Base-by-base conservation (phyloP, 2,329 filamentous ascomycete genomes). In the Cordyceps farinosa region DNA sequence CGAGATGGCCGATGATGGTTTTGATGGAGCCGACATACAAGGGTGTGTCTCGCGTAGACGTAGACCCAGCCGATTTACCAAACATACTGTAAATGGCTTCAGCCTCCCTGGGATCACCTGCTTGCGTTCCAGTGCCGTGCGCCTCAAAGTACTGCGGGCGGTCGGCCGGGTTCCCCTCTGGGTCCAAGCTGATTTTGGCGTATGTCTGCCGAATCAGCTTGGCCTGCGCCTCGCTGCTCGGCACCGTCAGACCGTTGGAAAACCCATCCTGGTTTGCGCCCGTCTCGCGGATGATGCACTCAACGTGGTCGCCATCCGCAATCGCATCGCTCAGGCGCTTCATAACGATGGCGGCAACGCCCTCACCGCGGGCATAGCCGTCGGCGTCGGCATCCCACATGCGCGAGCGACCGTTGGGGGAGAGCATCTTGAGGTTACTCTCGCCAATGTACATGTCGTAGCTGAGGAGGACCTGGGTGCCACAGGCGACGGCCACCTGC, bases 301-400 rank as follows among this genome's bases (percentile, higher is more conserved):
- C 74, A 64, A 84, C 80, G 1, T 79, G 75, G 67, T 87, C 83
- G 15, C 81, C 80, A 62, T 84, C 83, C 40, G 69, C 68, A 3
- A 84, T 61, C 0, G 83, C 84, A 1, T 73, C 65, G 15, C 67
- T 72, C 3, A 84, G 70, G 1, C 67, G 69, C 66, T 85, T 86
- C 5, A 86, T 63, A 0, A 84, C 69, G 0, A 85, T 66, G 0
- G 74, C 70, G 0, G 76, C 79, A 5, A 81, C 68, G 1, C 82
- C 83, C 52, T 86, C 83, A 5, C 82, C 83, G 0, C 82, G 75
- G 3, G 74, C 81, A 66, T 84, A 84, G 2, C 82, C 83, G 66
- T 83, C 71, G 0, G 80, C 83, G 1, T 68, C 69, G 1, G 68
- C 71, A 65, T 80, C 77, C 71, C 75, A 81, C 71, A 77, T 78